A percentile compares a stretch with the other conserved stretches of the same genome.
phyloP scores from a whole-genome alignment of 2,329 filamentous ascomycete species.

The Aspergillus proliferans region DNA sequence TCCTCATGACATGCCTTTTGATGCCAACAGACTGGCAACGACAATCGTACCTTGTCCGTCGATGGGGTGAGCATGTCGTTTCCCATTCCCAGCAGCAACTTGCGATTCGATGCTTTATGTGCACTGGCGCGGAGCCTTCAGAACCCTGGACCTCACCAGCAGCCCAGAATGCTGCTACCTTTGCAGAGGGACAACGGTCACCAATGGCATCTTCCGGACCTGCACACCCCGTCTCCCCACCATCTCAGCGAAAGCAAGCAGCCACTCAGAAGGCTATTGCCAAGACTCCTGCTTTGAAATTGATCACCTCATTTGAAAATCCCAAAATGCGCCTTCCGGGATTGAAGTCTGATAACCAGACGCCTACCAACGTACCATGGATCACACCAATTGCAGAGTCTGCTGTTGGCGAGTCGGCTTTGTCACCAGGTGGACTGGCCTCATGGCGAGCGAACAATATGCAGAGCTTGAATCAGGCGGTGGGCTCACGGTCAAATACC shows the following conservation, averaged over 20 bases:
- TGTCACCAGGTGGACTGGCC: conserved; percentile 63
- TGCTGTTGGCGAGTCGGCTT: conserved; percentile 53
- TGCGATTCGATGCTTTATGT: conserved; percentile 88
- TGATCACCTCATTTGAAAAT: conserved; percentile 79
- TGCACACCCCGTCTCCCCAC: conserved; percentile 40
- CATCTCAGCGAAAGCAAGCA: conserved; percentile 38
- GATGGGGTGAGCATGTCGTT: conserved; percentile 92
- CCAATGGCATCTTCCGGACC: conserved; percentile 51
- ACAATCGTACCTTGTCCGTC: conserved; percentile 77
- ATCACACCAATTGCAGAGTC: conserved; percentile 83
- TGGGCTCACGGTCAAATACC: conserved; percentile 58
- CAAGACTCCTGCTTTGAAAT: conserved; percentile 77
- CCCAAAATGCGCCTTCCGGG: conserved; percentile 59
- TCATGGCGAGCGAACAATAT: conserved; percentile 52
- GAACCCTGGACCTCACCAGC: conserved; percentile 86
- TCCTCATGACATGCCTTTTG: conserved; percentile 77
- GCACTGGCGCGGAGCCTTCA: conserved; percentile 74
- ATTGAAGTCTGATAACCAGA: conserved; percentile 51
- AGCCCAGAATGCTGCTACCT: conserved; percentile 55
- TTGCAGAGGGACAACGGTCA: conserved; percentile 22
- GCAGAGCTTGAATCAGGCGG: conserved; percentile 63
- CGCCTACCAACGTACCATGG: conserved; percentile 69
- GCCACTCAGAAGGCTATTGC: conserved; percentile 55
- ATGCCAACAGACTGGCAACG: conserved; percentile 86
- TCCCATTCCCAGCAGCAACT: conserved; percentile 81